A percentile compares a stretch with the other conserved stretches of the same genome.
phyloP scores from a whole-genome alignment of 805 yeast genomes.

The Ogataea haglerorum region DNA sequence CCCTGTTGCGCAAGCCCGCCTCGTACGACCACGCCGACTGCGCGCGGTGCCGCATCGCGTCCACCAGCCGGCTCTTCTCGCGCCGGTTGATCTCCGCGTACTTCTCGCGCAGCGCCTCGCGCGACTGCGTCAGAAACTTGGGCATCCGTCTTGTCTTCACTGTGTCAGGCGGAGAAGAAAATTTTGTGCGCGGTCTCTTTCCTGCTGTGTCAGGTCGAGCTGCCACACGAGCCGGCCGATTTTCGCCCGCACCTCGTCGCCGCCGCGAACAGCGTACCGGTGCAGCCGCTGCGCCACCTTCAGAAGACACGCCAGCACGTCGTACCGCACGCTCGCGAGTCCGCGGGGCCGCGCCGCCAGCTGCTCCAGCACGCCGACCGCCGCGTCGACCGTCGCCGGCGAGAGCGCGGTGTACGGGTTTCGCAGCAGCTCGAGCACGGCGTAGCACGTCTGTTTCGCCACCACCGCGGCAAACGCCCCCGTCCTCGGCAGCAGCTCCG shows the following conservation, averaged over 20 bases:
- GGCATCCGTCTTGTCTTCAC: constrained; percentile 14
- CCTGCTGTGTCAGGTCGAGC: constrained; percentile 4
- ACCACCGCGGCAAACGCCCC: constrained; percentile 21
- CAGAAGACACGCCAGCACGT: constrained; percentile 24
- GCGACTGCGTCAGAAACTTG: constrained; percentile 21
- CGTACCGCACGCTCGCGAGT: constrained; percentile 15
- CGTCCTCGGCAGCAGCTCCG: constrained; percentile 12
- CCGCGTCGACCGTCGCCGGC: constrained; percentile 7
- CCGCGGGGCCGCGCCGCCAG: not conserved
- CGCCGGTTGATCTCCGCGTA: constrained; percentile 12
- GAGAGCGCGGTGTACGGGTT: constrained; percentile 26
- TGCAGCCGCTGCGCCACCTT: constrained; percentile 13
- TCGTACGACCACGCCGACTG: constrained; percentile 19
- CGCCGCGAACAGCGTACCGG: not conserved
- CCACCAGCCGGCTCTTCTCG: constrained; percentile 18
- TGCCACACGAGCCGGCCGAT: not conserved
- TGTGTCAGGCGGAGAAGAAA: constrained; percentile 2
- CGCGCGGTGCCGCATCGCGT: constrained; percentile 16
- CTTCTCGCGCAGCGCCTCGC: constrained; percentile 20
- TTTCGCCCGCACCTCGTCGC: not conserved
- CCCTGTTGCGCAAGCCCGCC: constrained; percentile 13
- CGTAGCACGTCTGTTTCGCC: constrained; percentile 19
- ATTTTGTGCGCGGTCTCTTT: constrained; percentile 1
- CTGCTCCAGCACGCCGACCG: constrained; percentile 3
- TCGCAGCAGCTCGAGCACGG: constrained; percentile 22